Conservation (phyloP, 1,284 basidiomycete genomes). For the Boletus smithii region DNA sequence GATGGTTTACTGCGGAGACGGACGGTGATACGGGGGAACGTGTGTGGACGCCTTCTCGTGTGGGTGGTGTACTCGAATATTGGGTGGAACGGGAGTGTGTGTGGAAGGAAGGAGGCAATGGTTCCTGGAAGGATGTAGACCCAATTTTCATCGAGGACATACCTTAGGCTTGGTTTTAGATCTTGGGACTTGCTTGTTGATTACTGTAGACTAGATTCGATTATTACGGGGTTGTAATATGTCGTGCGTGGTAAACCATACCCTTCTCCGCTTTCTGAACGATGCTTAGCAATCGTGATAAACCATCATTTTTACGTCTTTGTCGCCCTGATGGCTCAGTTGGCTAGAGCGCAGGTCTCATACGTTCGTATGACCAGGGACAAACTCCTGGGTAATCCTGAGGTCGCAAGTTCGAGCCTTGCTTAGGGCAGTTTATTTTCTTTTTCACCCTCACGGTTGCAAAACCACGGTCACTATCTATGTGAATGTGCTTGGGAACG, state of each 20-base stretch:
- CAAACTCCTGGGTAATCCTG: conserved; percentile 39
- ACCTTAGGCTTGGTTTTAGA: conserved; percentile 12
- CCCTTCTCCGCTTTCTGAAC: too few relatives aligned
- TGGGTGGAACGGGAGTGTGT: conserved; percentile 78
- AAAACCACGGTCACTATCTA: too few relatives aligned
- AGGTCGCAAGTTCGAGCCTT: conserved; percentile 58
- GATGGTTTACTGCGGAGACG: conserved; percentile 77
- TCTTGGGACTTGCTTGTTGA: background rate
- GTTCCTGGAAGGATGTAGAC: conserved; percentile 69
- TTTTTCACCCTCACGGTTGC: too few relatives aligned
- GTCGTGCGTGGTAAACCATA: too few relatives aligned
- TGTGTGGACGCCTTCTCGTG: conserved; percentile 73
- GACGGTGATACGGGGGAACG: conserved; percentile 86
- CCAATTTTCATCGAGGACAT: conserved; percentile 71
- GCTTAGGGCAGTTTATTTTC: conserved; percentile 31
- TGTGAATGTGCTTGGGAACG: too few relatives aligned
- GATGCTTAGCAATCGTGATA: background rate
- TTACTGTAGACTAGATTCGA: too few relatives aligned
- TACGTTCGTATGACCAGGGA: conserved; percentile 29
- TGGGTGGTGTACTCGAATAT: conserved; percentile 65
- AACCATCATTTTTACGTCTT: too few relatives aligned
- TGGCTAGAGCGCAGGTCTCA: conserved; percentile 36
- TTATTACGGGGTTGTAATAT: too few relatives aligned
- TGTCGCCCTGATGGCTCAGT: conserved; percentile 31
- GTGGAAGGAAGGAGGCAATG: conserved; percentile 42